Conservation (phyloP, 2,329 filamentous ascomycete genomes). For the Thermochaetoides dissita region DNA sequence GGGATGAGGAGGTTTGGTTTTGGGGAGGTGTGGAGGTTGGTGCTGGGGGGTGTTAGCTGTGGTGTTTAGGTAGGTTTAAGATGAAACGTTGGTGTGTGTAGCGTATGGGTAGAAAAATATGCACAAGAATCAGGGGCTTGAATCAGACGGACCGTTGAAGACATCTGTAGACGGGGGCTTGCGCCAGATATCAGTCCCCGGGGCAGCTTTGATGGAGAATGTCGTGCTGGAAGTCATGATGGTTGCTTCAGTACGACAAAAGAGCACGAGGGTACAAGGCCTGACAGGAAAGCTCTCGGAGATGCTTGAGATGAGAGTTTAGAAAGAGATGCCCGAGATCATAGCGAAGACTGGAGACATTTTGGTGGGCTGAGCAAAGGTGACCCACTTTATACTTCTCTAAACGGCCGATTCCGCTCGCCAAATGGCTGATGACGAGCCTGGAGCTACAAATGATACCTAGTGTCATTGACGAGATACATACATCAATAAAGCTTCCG, state of each 20-base stretch:
- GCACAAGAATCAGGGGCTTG: constrained; percentile 7
- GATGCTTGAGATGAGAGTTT: too few species aligned
- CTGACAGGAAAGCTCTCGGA: too few species aligned
- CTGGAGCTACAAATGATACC: too few species aligned
- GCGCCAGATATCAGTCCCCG: constrained; percentile 64
- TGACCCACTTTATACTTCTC: too few species aligned
- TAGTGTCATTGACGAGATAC: too few species aligned
- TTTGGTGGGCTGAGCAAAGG: too few species aligned
- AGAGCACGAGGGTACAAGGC: too few species aligned
- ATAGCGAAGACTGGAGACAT: too few species aligned
- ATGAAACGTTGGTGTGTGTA: constrained; percentile 2
- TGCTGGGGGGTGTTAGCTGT: constrained; percentile 6
- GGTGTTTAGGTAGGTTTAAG: constrained; percentile 4
- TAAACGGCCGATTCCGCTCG: too few species aligned
- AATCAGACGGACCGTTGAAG: constrained; percentile 42
- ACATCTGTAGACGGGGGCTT: constrained; percentile 52
- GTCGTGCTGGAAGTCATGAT: constrained; percentile 5
- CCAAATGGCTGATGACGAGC: too few species aligned
- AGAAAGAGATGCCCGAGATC: too few species aligned
- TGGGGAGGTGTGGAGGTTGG: constrained; percentile 8
- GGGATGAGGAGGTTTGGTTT: neutral
- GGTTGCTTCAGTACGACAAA: neutral
- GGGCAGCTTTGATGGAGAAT: constrained; percentile 41
- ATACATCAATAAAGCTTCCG: too few species aligned
- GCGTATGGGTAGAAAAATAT: neutral